Conservation (phyloP, 2,329 filamentous ascomycete genomes). For the Capronia americana region DNA sequence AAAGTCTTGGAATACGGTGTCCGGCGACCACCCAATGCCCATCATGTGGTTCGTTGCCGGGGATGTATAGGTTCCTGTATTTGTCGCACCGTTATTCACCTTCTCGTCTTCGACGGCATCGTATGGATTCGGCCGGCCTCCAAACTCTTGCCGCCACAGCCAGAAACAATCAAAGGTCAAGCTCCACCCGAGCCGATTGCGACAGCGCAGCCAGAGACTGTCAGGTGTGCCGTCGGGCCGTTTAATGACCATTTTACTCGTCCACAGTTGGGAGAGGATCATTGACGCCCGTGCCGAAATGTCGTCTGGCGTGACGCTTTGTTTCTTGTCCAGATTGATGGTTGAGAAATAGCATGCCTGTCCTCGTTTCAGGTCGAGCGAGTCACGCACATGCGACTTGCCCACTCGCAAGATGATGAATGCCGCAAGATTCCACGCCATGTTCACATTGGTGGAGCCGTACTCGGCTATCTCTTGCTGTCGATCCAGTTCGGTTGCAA, state of each 20-base stretch:
- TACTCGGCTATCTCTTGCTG: slow-evolving; percentile 18
- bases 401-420: slow-evolving; percentile 26
- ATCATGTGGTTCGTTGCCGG: slow-evolving; percentile 22
- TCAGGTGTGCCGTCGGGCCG: slow-evolving; percentile 25
- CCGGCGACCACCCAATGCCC: slow-evolving; percentile 30
- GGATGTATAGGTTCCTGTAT: background rate
- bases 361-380: slow-evolving; percentile 23
- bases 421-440: slow-evolving; percentile 23
- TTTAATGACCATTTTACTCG: slow-evolving; percentile 26
- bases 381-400: slow-evolving; percentile 15
- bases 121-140: slow-evolving; percentile 23
- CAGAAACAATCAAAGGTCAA: slow-evolving; percentile 31
- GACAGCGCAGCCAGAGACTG: slow-evolving; percentile 25
- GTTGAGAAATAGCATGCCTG: slow-evolving; percentile 29
- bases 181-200: slow-evolving; percentile 29
- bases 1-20: slow-evolving; percentile 29
- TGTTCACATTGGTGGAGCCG: slow-evolving; percentile 8
- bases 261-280: slow-evolving; percentile 32
- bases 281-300: slow-evolving; percentile 23
- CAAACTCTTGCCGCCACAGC: slow-evolving; percentile 31
- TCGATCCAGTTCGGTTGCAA: slow-evolving; percentile 19
- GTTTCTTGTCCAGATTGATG: slow-evolving; percentile 27
- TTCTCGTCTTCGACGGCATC: slow-evolving; percentile 29
- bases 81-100: slow-evolving; percentile 9
- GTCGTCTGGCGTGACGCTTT: slow-evolving; percentile 29